Evolutionary conservation across 2,329 filamentous ascomycete genomes (phyloP), one percentile per base, ranked within the genome.

Genomic region (Myriosclerotinia curreyana): DNA sequence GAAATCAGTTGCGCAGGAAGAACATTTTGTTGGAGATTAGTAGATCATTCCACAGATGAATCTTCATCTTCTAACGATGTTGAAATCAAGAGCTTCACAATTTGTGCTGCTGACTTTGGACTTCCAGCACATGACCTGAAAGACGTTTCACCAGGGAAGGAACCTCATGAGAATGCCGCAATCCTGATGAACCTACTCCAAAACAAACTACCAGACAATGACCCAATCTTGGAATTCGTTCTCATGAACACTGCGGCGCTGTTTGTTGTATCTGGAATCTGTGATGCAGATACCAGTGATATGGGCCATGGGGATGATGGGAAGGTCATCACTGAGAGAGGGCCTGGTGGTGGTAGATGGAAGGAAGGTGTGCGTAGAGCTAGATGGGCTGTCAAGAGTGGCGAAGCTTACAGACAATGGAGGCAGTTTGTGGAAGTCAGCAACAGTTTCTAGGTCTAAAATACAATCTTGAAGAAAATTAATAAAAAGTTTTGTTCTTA

Each of bases 361-460:
- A 99, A 96, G 79, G 94, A 97, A 75, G 95, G 94, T 60, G 85
- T 97, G 17, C 82, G 94, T 71, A 84, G 92, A 74, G 95, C 95
- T 20, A 86, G 89, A 71, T 96, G 91, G 90, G 92, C 92, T 14
- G 84, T 99, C 55, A 85, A 87, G 77, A 96, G 91, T 75, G 92
- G 94, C 54, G 86, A 88, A 75, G 91, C 94, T n/a, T 87, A 91
- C 81, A 87, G 81, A 74, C 87, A 92, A 77, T 94, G 95, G 86
- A 81, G 87, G 64, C 81, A 82, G 28, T 98, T 97, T 78, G 92
- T 96, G 46, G 85, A 94, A 66, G 86, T 91, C 42, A 96, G 69
- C 53, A 75, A 76, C 55, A 68, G 67, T 64, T 65, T 73, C 42
- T 61, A 61, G 44, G 44, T 9, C n/a, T n/a, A 6, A 28, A 22